Conservation (phyloP, 805 yeast species). For the Tetrapisispora nanseiensis region DNA sequence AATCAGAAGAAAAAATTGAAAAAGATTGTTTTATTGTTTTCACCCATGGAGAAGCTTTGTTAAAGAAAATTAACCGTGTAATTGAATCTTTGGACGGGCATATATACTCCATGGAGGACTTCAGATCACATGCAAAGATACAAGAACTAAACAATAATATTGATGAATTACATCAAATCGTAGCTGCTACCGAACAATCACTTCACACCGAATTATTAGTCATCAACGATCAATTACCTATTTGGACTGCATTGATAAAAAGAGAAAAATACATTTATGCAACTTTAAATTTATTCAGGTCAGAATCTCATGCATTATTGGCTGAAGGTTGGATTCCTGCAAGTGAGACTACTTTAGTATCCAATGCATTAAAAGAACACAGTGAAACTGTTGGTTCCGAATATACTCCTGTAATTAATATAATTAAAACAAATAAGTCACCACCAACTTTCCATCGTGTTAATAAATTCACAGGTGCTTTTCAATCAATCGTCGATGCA, state of each 20-base stretch:
- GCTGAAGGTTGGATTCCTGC: slow-evolving; percentile 98
- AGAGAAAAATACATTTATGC: slow-evolving; percentile 80
- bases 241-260: slow-evolving; percentile 60
- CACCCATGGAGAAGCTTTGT: slow-evolving; percentile 76
- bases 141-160: slow-evolving; percentile 38
- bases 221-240: slow-evolving; percentile 61
- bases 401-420: slow-evolving; percentile 46
- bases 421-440: slow-evolving; percentile 64
- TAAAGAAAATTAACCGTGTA: slow-evolving; percentile 66
- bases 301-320: slow-evolving; percentile 72
- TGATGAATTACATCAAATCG: slow-evolving; percentile 48
- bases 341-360: slow-evolving; percentile 58
- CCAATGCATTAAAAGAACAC: slow-evolving; percentile 49
- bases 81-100: slow-evolving; percentile 86
- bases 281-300: slow-evolving; percentile 68
- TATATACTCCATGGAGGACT: slow-evolving; percentile 37
- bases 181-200: slow-evolving; percentile 56
- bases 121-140: slow-evolving; percentile 29
- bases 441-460: slow-evolving; percentile 95
- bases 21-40: slow-evolving; percentile 83
- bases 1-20: slow-evolving; percentile 43
- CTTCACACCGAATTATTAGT: slow-evolving; percentile 69
- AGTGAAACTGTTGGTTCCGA: slow-evolving; percentile 27
- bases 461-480: slow-evolving; percentile 89
- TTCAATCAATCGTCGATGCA: slow-evolving; percentile 89